A percentile compares a stretch with the other conserved stretches of the same genome.
Conservation (phyloP, 306 rosid species). For the Fragaria iinumae region DNA sequence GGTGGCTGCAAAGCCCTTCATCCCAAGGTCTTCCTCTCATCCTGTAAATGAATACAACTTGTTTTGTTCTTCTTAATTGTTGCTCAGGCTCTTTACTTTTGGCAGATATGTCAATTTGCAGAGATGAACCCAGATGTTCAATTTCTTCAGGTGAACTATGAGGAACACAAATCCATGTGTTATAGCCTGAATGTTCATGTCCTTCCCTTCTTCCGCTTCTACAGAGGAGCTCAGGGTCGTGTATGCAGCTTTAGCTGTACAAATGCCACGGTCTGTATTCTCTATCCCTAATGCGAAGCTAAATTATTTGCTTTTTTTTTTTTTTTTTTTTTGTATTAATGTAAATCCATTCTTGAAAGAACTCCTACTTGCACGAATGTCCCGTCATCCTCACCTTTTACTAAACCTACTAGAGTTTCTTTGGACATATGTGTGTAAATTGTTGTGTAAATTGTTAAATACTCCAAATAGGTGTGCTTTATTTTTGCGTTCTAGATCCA, state of each 20-base stretch:
- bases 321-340: not conserved
- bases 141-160: conserved; percentile 79
- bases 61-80: not conserved
- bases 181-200: conserved; percentile 88
- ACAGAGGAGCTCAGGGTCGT: conserved; percentile 89
- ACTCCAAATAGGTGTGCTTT: not conserved
- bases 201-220: conserved; percentile 87
- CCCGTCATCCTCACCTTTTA: not conserved
- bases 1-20: conserved; percentile 97
- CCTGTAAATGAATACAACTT: not conserved
- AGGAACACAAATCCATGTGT: conserved; percentile 81
- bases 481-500: not conserved
- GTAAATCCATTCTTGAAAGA: not conserved
- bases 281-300: not conserved
- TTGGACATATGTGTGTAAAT: not conserved
- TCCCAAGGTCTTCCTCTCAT: conserved; percentile 58
- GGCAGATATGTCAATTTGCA: conserved; percentile 80
- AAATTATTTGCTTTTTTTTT: not conserved
- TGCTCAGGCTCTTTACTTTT: conserved; percentile 13
- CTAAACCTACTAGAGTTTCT: not conserved
- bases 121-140: conserved; percentile 80
- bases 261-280: conserved; percentile 73
- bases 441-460: not conserved
- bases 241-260: conserved; percentile 94
- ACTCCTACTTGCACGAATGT: not conserved